A percentile compares a stretch with the other conserved stretches of the same genome.
Evolutionary conservation across 495 filamentous ascomycete genomes (phyloP).

Genomic region (Annulohypoxylon nitens): DNA sequence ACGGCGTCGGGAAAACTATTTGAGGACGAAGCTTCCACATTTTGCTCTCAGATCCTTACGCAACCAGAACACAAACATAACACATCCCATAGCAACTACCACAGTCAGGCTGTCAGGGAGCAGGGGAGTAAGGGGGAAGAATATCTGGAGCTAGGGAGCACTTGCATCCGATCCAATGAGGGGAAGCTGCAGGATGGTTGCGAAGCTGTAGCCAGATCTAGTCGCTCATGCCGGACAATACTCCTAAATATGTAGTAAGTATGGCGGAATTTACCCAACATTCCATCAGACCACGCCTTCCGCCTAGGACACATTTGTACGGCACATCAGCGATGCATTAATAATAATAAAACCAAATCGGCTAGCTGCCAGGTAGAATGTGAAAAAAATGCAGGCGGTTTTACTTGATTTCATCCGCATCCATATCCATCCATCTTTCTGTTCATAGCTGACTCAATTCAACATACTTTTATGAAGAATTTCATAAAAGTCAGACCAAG

Average conservation of each 20-base stretch:
- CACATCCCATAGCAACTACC: constrained; percentile 17
- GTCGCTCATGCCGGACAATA: background rate
- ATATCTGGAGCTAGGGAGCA: constrained; percentile 37
- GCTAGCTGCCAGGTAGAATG: background rate
- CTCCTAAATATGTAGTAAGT: background rate
- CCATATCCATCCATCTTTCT: background rate
- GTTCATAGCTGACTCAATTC: background rate
- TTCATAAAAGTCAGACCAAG: background rate
- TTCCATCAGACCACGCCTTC: background rate
- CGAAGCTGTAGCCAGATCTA: constrained; percentile 32
- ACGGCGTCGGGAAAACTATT: constrained; percentile 53
- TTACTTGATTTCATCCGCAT: constrained; percentile 11
- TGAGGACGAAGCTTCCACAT: constrained; percentile 45
- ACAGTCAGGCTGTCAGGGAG: constrained; percentile 20
- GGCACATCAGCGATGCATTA: background rate
- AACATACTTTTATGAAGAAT: background rate
- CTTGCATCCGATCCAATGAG: constrained; percentile 47
- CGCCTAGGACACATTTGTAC: background rate
- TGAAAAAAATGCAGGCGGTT: background rate
- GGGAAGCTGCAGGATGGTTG: constrained; percentile 41
- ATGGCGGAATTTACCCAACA: constrained; percentile 43
- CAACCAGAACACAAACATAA: constrained; percentile 31
- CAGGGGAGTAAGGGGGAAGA: constrained; percentile 21
- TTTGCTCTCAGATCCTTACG: constrained; percentile 45
- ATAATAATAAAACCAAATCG: constrained; percentile 2